phyloP scores from a whole-genome alignment of 2,329 filamentous ascomycete species.

The Balansia obtecta region DNA sequence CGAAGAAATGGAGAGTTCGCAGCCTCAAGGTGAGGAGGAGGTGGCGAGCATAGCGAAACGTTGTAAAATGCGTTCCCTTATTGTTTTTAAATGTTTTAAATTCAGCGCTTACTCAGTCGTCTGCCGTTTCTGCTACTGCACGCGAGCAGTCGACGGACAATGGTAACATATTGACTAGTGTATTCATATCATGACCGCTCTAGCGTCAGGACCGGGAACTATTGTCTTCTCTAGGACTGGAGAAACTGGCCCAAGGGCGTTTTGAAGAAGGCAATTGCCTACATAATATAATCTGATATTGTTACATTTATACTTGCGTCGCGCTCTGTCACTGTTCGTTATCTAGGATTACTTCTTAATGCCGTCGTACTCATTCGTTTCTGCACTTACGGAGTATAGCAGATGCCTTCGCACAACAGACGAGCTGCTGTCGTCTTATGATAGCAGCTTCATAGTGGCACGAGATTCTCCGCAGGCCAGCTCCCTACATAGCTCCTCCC shows the following conservation, averaged over 20 bases:
- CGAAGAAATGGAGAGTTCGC: conserved; percentile 5
- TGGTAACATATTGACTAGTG: not conserved
- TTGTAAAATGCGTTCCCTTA: not conserved
- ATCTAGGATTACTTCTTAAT: no score
- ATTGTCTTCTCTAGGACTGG: not conserved
- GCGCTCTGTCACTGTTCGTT: no score
- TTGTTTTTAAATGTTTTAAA: not conserved
- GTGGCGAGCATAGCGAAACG: conserved; percentile 5
- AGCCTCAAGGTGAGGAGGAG: conserved; percentile 2
- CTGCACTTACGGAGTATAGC: no score
- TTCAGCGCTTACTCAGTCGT: not conserved
- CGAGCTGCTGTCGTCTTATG: no score
- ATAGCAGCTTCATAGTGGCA: no score
- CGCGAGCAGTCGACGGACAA: not conserved
- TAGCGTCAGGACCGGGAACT: not conserved
- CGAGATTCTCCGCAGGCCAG: no score
- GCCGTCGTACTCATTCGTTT: no score
- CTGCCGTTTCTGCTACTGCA: no score
- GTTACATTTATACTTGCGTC: not conserved
- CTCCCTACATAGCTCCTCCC: no score
- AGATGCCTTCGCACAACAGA: no score
- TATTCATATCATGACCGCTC: not conserved
- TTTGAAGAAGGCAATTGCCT: not conserved
- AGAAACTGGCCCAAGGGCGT: not conserved
- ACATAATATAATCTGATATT: not conserved